Conservation (phyloP, 2,329 filamentous ascomycete genomes). For the Trichoderma cornu-damae region DNA sequence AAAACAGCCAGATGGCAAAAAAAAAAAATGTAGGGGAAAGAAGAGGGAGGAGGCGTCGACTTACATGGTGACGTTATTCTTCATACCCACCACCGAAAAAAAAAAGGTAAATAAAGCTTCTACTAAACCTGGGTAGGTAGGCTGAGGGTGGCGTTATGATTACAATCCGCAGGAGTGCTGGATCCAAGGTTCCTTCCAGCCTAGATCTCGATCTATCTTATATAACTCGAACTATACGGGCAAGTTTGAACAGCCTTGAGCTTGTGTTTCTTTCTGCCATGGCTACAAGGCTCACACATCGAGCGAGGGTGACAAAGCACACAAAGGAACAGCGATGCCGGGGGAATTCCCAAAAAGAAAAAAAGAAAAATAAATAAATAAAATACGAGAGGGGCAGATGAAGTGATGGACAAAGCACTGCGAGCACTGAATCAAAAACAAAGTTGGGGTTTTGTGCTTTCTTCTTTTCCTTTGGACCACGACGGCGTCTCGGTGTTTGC, state of each 20-base stretch:
- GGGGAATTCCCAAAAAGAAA: background rate
- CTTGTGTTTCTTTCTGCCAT: background rate
- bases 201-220: background rate
- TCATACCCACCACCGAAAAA: no score
- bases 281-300: background rate
- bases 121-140: no score
- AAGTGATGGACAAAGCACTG: background rate
- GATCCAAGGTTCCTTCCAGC: slow-evolving; percentile 3
- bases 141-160: background rate
- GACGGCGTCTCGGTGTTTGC: background rate
- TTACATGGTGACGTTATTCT: slow-evolving; percentile 15
- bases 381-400: background rate
- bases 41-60: background rate
- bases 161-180: background rate
- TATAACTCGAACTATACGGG: background rate
- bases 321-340: background rate
- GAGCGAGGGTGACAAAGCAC: background rate
- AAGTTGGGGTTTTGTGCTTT: background rate
- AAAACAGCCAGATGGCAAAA: background rate
- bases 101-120: no score
- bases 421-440: background rate
- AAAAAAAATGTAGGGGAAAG: background rate
- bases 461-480: background rate
- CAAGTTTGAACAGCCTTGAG: background rate
- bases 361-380: no score